Evolutionary conservation across 352 stramenopile species (phyloP).

Genomic region (Pythium scleroteichum): DNA sequence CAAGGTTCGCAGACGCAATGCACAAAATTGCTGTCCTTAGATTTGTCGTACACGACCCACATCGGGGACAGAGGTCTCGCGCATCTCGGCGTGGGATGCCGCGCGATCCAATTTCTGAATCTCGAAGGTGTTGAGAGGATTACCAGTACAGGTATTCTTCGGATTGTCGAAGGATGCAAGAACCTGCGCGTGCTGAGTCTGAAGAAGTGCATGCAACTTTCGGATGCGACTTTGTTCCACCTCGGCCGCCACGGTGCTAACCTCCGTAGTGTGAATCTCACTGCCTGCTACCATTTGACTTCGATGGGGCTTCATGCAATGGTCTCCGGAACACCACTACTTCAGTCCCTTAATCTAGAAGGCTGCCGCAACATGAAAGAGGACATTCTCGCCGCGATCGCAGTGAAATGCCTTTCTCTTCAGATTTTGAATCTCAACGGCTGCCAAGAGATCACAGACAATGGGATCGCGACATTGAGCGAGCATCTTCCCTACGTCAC

Average conservation of each 20-base stretch:
- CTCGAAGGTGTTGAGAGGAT: conserved; percentile 66
- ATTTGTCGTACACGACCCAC: conserved; percentile 60
- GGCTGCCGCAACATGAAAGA: conserved; percentile 69
- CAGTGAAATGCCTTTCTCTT: conserved; percentile 49
- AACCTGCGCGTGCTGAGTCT: conserved; percentile 61
- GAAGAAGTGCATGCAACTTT: conserved; percentile 61
- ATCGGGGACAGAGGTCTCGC: conserved; percentile 62
- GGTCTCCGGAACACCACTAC: conserved; percentile 42
- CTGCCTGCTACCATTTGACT: conserved; percentile 59
- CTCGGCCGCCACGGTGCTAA: conserved; percentile 51
- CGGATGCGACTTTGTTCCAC: conserved; percentile 44
- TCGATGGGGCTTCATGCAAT: conserved; percentile 53
- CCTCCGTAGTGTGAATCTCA: conserved; percentile 64
- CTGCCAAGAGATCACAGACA: conserved; percentile 80
- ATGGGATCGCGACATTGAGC: conserved; percentile 59
- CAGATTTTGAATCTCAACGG: conserved; percentile 73
- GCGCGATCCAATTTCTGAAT: conserved; percentile 70
- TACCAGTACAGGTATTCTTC: conserved; percentile 44
- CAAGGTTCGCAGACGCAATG: conserved; percentile 71
- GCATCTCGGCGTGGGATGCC: conserved; percentile 50
- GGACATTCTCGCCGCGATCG: conserved; percentile 63
- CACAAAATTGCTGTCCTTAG: conserved; percentile 56
- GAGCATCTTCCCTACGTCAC: conserved; percentile 76
- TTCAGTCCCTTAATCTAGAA: conserved; percentile 73
- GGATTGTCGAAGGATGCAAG: conserved; percentile 51